Conservation (phyloP, 192 early-diverging fungal genomes). For the Phycomyces nitens region DNA sequence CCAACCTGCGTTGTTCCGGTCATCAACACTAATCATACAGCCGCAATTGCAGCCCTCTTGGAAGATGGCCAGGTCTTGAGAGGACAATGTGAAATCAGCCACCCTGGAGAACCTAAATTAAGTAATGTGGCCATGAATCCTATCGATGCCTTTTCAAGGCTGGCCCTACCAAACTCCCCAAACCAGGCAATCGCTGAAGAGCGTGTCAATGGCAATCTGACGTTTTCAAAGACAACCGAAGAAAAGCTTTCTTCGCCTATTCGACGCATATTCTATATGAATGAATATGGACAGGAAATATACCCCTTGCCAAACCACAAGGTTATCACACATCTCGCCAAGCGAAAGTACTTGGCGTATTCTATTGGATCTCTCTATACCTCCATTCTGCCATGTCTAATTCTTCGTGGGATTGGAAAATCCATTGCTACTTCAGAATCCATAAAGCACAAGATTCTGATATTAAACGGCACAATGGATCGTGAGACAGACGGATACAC, state of each 20-base stretch:
- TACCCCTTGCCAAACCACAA: constrained; percentile 62
- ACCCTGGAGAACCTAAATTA: constrained; percentile 42
- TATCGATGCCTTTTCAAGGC: constrained; percentile 38
- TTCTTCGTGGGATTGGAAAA: constrained; percentile 64
- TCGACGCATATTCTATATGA: constrained; percentile 66
- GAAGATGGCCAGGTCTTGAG: constrained; percentile 59
- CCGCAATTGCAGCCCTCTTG: constrained; percentile 64
- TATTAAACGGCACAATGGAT: constrained; percentile 68
- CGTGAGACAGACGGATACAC: constrained; percentile 68
- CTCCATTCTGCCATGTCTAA: constrained; percentile 66
- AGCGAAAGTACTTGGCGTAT: constrained; percentile 58
- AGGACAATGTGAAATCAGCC: constrained; percentile 77
- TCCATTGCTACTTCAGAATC: constrained; percentile 51
- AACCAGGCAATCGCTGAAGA: neutral
- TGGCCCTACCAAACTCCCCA: constrained; percentile 33
- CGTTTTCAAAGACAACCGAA: constrained; percentile 50
- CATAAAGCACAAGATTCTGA: constrained; percentile 58
- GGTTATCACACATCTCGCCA: constrained; percentile 42
- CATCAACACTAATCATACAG: constrained; percentile 60
- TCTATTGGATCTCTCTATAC: constrained; percentile 76
- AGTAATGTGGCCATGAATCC: constrained; percentile 24
- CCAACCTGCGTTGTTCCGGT: constrained; percentile 66
- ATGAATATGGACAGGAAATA: constrained; percentile 67
- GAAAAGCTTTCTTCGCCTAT: constrained; percentile 51
- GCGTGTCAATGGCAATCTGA: constrained; percentile 36